Evolutionary conservation across 2,329 filamentous ascomycete genomes (phyloP).

Genomic region (Verticillium longisporum): DNA sequence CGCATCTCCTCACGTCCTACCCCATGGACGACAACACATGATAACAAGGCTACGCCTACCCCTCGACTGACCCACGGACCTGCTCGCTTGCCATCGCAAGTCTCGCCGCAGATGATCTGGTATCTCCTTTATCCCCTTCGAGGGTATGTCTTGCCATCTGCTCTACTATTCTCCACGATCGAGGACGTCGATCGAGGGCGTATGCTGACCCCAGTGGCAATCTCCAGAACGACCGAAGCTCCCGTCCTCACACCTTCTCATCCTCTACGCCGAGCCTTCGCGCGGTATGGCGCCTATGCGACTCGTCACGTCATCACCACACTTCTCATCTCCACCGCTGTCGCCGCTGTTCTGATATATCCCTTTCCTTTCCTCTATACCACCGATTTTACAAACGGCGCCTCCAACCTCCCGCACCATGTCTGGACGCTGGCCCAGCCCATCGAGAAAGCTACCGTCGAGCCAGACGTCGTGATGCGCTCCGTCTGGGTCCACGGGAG

Average conservation of each 20-base stretch:
- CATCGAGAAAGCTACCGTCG: conserved; percentile 41
- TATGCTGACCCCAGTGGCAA: conserved; percentile 1
- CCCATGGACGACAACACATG: neutral
- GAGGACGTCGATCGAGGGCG: neutral
- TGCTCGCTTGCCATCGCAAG: conserved; percentile 6
- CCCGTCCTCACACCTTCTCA: conserved; percentile 58
- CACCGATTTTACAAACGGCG: conserved; percentile 63
- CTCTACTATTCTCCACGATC: neutral
- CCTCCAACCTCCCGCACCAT: conserved; percentile 68
- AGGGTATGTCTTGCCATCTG: conserved; percentile 49
- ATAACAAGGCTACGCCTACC: neutral
- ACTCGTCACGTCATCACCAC: conserved; percentile 68
- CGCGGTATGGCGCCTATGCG: conserved; percentile 63
- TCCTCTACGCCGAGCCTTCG: conserved; percentile 57
- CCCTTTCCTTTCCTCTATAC: conserved; percentile 71
- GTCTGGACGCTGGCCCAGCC: conserved; percentile 73
- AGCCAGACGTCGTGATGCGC: conserved; percentile 71
- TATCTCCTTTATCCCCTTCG: conserved; percentile 70
- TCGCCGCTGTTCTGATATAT: conserved; percentile 65
- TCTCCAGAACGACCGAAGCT: conserved; percentile 63
- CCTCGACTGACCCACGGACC: neutral
- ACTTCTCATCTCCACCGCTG: conserved; percentile 66
- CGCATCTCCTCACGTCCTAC: neutral
- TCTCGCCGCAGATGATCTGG: conserved; percentile 55
- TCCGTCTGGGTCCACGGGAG: conserved; percentile 76